Base-by-base conservation (phyloP, 257 asterid genomes). In the Solanum lycopersicoides region DNA sequence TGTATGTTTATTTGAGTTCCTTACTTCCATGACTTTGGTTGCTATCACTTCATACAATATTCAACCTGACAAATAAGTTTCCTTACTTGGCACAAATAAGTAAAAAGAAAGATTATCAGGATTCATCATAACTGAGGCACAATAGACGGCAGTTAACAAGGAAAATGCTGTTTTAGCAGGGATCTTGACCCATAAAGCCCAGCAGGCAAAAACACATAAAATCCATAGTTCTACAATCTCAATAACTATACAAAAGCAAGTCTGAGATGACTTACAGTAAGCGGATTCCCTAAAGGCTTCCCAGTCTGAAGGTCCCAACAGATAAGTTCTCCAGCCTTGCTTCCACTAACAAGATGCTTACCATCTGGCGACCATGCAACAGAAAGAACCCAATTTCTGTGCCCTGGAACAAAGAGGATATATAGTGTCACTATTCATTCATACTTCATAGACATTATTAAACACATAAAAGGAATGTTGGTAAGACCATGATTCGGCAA, bases 351-450 rank as follows among this genome's bases (percentile, higher is more conserved):
- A 87, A 95, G 99, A 91, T 94, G 90, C 82, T 92, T 93, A 87
- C 98, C 94, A 90, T 97, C 98, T 25, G 98, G 97, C 44, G 99
- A 94, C 99, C 98, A 97, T 73, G 99, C 96, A 89, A 97, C 95
- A 89, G 94, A 94, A 68, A 97, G 98, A 87, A 95, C 98, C 98
- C 98, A 97, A 90, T 95, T 97, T 90, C 88, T 94, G 90, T 97
- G 98, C 79, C 99, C 99, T 97, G 89, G 74, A 86, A 83, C 89
- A 50, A 75, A 86, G 83, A n/a, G 37, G 44, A 76, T 77, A 42
- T n/a, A 65, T 32, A 35, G 53, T 15, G 71, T 79, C 86, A 80
- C 87, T 42, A 23, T 72, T 47, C 56, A 45, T 47, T 9, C 76
- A 53, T 39, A 72, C 35, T 47, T 9, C 76, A 53, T 39, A 72